Conservation (phyloP, 306 rosid genomes). For the Ormosia semicastrata region DNA sequence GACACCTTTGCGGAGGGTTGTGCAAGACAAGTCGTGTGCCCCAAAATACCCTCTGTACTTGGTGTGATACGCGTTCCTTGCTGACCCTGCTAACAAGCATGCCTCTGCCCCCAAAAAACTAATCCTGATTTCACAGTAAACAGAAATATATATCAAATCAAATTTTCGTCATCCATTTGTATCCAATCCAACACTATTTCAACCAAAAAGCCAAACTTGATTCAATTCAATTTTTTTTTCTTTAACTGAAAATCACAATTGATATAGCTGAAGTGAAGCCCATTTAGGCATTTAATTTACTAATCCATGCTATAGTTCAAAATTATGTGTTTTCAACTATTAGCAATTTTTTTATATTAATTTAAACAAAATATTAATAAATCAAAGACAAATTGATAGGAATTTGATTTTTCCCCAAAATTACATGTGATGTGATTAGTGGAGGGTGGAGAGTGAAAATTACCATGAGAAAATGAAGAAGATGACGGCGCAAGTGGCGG, state of each 20-base stretch:
- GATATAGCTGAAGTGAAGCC: too few species aligned
- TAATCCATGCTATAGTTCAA: background rate
- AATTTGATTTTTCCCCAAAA: background rate
- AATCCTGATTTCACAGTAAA: constrained; percentile 47
- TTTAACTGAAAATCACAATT: background rate
- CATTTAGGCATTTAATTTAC: background rate
- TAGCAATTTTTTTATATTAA: background rate
- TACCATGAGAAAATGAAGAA: constrained; percentile 85
- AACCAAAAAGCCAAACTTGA: background rate
- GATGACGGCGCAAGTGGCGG: constrained; percentile 63
- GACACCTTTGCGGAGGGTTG: constrained; percentile 95
- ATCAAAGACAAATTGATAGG: background rate
- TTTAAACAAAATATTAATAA: background rate
- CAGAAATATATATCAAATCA: background rate
- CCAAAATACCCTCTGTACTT: constrained; percentile 53
- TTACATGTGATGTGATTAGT: background rate
- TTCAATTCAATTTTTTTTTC: background rate
- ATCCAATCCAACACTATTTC: background rate
- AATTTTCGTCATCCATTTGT: background rate
- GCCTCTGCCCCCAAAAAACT: constrained; percentile 91
- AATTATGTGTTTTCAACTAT: background rate
- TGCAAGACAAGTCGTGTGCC: constrained; percentile 49
- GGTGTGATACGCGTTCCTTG: constrained; percentile 94
- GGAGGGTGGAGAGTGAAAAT: background rate
- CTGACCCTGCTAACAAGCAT: constrained; percentile 91